These are phyloP conservation scores for Bidens hawaiensis DNA, from an alignment of 140 eudicot genomes.

Conservation along the genomic window DNA sequence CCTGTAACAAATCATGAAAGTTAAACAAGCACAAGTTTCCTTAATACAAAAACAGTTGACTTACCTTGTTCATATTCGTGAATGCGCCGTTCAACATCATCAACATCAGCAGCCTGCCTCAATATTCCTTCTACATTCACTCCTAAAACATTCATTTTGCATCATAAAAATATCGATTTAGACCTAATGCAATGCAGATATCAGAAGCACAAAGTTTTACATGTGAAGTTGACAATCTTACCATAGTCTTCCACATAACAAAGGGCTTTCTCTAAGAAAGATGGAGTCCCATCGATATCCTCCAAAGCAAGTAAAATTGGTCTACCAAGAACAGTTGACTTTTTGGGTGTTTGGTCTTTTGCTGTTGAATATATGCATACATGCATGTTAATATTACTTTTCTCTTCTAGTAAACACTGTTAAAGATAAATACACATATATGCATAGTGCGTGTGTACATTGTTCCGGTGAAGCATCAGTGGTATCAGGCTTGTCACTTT, in stretches of 20 bases:
- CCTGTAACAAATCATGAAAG: conserved; percentile 39
- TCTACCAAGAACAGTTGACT: conserved; percentile 81
- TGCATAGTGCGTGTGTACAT: too few species aligned
- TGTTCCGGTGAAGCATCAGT: conserved; percentile 52
- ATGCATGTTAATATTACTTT: too few species aligned
- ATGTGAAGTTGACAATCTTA: conserved; percentile 25
- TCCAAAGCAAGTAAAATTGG: conserved; percentile 95
- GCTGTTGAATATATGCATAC: conserved; percentile 34
- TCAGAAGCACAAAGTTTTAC: background rate
- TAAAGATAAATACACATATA: too few species aligned
- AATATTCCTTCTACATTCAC: conserved; percentile 88
- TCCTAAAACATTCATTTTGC: conserved; percentile 44
- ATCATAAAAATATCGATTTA: conserved; percentile 13
- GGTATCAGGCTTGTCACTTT: conserved; percentile 50
- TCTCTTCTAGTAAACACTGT: too few species aligned
- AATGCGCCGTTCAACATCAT: conserved; percentile 79
- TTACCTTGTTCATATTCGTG: conserved; percentile 89
- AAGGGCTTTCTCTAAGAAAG: conserved; percentile 96
- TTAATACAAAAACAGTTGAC: background rate
- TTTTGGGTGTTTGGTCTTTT: conserved; percentile 58
- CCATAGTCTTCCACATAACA: conserved; percentile 80
- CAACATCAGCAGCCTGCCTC: conserved; percentile 99
- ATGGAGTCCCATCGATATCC: conserved; percentile 95
- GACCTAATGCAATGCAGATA: background rate
- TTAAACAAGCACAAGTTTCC: too few species aligned